phyloP scores from a whole-genome alignment of 2,329 filamentous ascomycete species.

The Trichoderma sp. region DNA sequence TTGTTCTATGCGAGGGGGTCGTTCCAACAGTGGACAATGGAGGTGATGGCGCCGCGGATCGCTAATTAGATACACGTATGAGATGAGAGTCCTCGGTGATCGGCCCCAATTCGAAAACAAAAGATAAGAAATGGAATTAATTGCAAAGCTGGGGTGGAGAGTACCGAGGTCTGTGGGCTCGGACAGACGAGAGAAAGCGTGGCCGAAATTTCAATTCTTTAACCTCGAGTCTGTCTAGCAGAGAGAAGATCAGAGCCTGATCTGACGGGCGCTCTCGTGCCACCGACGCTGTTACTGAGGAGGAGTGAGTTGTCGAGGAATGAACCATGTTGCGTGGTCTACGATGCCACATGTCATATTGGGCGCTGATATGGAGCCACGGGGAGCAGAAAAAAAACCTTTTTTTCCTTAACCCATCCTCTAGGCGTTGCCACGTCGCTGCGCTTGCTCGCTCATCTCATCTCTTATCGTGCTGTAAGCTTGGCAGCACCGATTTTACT shows the following conservation, averaged over 20 bases:
- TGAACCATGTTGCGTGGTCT: background rate
- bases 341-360: background rate
- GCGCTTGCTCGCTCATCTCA: background rate
- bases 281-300: constrained; percentile 6
- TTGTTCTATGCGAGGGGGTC: background rate
- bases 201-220: constrained; percentile 1
- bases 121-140: constrained; percentile 15
- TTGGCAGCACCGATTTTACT: background rate
- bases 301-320: background rate
- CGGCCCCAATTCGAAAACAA: constrained; percentile 11
- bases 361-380: background rate
- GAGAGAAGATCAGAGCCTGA: background rate
- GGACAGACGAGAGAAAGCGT: constrained; percentile 6
- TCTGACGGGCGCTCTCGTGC: background rate
- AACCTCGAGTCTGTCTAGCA: background rate
- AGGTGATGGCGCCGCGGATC: background rate
- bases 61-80: background rate
- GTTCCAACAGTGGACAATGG: background rate
- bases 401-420: background rate
- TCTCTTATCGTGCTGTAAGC: background rate
- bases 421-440: constrained; percentile 3
- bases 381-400: background rate
- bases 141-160: constrained; percentile 10
- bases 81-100: background rate
- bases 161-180: constrained; percentile 2